Evolutionary conservation across 495 filamentous ascomycete species (phyloP), one percentile per base, ranked within the genome.

Genomic region (Hypoxylon perforatum): DNA sequence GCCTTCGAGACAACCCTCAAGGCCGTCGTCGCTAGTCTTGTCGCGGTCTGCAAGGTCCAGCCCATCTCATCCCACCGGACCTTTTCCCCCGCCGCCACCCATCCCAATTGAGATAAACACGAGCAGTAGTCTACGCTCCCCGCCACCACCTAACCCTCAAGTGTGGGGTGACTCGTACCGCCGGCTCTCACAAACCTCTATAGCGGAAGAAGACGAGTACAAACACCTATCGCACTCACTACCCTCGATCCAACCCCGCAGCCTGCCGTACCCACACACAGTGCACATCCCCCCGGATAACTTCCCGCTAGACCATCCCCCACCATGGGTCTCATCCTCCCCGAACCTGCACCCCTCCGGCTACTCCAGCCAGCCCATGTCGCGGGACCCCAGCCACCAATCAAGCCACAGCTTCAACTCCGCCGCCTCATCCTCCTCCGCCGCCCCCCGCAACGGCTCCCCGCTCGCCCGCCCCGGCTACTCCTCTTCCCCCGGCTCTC

Each of bases 281-380:
- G 63, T 47, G 19, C 52, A 57, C 11, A 63, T 23, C 15, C 65
- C 63, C 3, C 61, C 68, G 0, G 65, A 62, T 10, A 25, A 47
- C 15, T 47, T 63, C 17, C 38, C 41, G 7, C 63, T 56, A 7
- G 58, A 59, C 6, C 73, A 71, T 22, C 68, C 67, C 19, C 62
- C 71, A 50, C 69, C 72, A 1, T 74, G 65, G 72, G 66, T 61
- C 45, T 60, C 54, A 5, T 50, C 44, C 57, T 23, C 67, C 30
- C 61, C 58, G 7, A 62, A 71, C 36, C 49, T 73, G 54, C 66
- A 67, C 1, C 73, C 75, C 0, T 63, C 77, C 14, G 85, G 84
- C 15, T 86, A 87, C 64, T 76, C 75, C 28, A 84, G 83, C n/a
- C 84, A 87, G 58, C 85, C 86, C 3, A 85, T 87, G 82, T 82